These are phyloP conservation scores for Debaryomyces castellii DNA, from an alignment of 805 yeast genomes.

Conservation along the genomic window DNA sequence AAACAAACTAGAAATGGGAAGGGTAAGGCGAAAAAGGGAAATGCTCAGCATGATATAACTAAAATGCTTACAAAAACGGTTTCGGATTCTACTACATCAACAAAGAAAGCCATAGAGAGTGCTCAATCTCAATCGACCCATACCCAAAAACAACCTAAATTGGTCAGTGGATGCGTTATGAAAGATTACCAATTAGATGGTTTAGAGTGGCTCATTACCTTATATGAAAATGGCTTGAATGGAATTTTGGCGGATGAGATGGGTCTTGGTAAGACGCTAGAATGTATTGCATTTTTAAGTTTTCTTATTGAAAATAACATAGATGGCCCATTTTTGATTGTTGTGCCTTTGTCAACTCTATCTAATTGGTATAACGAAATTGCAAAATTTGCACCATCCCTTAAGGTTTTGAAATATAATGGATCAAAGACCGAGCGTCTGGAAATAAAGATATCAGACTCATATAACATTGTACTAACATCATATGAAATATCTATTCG, in stretches of 20 bases:
- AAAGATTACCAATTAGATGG: constrained; percentile 89
- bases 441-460: constrained; percentile 30
- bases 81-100: constrained; percentile 15
- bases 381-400: constrained; percentile 65
- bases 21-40: constrained; percentile 10
- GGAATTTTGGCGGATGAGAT: constrained; percentile 97
- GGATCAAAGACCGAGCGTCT: constrained; percentile 63
- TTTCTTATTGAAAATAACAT: constrained; percentile 78
- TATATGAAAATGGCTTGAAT: constrained; percentile 90
- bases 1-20: constrained; percentile 5
- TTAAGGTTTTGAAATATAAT: constrained; percentile 61
- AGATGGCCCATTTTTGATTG: constrained; percentile 73
- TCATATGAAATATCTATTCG: constrained; percentile 78
- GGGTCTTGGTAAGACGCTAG: constrained; percentile 95
- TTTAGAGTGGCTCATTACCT: constrained; percentile 82
- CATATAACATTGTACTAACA: constrained; percentile 62
- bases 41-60: constrained; percentile 12
- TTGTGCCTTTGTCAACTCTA: constrained; percentile 82
- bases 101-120: constrained; percentile 22
- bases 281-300: constrained; percentile 76
- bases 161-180: constrained; percentile 50
- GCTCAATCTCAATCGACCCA: constrained; percentile 18
- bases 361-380: constrained; percentile 84
- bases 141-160: constrained; percentile 30
- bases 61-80: constrained; percentile 17